These are phyloP conservation scores for Setaria italica DNA, from an alignment of 202 grass and related monocot genomes.

Conservation along the genomic window DNA sequence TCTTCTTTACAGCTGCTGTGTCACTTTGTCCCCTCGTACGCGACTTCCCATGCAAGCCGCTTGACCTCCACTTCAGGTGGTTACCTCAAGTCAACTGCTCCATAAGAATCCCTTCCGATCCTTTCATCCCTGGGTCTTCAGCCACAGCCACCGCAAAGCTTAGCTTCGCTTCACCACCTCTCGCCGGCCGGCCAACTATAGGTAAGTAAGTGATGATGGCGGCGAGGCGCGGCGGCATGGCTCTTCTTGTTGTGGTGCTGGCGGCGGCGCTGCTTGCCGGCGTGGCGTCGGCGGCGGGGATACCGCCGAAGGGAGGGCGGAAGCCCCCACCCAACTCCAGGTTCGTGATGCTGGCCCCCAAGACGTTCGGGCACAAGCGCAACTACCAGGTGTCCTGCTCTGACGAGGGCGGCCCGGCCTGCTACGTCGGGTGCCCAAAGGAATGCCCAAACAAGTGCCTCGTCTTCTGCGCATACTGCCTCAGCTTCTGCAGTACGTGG, in stretches of 20 bases:
- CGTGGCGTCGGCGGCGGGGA: not conserved
- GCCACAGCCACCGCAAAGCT: too few relatives aligned
- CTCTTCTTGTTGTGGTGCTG: not conserved
- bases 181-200: too few relatives aligned
- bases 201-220: not conserved
- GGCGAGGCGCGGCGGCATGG: not conserved
- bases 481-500: slow-evolving; percentile 50
- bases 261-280: not conserved
- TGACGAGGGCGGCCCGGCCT: slow-evolving; percentile 30
- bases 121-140: too few relatives aligned
- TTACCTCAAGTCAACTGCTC: not conserved
- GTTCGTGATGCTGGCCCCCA: not conserved
- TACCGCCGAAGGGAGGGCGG: not conserved
- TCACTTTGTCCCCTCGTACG: slow-evolving; percentile 27
- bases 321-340: not conserved
- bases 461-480: slow-evolving; percentile 56
- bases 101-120: not conserved
- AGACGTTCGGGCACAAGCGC: slow-evolving; percentile 10
- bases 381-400: slow-evolving; percentile 32
- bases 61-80: not conserved
- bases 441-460: slow-evolving; percentile 48
- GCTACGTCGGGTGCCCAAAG: slow-evolving; percentile 34
- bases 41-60: slow-evolving; percentile 17
- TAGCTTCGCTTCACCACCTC: too few relatives aligned
- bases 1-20: too few relatives aligned